Percentiles rank a stretch among this genome's conserved stretches.
phyloP scores from a whole-genome alignment of 2,329 filamentous ascomycete species.

The Blastomyces parvus region DNA sequence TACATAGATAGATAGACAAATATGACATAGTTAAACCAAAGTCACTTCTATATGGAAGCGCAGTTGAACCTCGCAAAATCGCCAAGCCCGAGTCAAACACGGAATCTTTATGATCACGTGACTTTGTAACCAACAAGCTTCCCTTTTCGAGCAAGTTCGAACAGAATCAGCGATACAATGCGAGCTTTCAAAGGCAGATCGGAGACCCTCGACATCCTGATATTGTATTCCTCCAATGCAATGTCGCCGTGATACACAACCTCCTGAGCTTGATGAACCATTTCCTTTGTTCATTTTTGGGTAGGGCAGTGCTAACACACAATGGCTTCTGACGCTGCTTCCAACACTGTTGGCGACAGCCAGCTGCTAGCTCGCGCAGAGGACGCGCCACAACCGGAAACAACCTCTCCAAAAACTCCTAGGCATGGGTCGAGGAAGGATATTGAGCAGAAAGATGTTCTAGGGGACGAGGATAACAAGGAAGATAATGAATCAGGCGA shows the following conservation, averaged over 20 bases:
- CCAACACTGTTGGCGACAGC: background rate
- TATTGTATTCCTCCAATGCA: conserved; percentile 3
- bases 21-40: background rate
- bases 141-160: background rate
- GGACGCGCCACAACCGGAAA: conserved; percentile 4
- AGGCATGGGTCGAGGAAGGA: background rate
- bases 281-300: conserved; percentile 10
- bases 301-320: conserved; percentile 12
- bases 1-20: background rate
- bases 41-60: no score
- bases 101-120: background rate
- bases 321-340: conserved; percentile 11
- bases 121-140: background rate
- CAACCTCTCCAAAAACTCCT: background rate
- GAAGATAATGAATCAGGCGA: conserved; percentile 8
- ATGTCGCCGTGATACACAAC: conserved; percentile 7
- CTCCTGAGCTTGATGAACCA: conserved; percentile 4
- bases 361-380: background rate
- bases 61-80: no score
- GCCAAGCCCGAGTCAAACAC: background rate
- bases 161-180: background rate
- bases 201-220: background rate
- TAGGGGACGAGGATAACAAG: background rate
- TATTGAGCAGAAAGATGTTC: background rate
- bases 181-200: background rate